phyloP scores from a whole-genome alignment of 352 stramenopile genomes.

The Phytophthora colocasiae region DNA sequence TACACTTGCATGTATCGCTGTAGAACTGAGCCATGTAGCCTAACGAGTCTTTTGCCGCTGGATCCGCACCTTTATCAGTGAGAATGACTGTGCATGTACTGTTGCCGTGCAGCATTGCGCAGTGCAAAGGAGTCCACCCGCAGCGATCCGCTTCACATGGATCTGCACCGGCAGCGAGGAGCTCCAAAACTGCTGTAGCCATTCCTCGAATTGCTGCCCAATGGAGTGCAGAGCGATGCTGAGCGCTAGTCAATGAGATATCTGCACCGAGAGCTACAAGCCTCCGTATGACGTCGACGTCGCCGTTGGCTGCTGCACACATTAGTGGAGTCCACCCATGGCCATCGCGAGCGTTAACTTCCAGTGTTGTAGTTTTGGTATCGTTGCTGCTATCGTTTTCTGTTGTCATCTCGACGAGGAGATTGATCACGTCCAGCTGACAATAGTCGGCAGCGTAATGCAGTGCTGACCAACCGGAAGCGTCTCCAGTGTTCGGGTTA shows the following conservation, averaged over 20 bases:
- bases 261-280: constrained; percentile 52
- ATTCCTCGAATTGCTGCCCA: constrained; percentile 70
- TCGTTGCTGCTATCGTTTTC: background rate
- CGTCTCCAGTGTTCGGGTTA: constrained; percentile 68
- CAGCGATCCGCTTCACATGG: constrained; percentile 46
- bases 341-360: constrained; percentile 55
- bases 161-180: constrained; percentile 47
- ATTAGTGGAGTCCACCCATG: constrained; percentile 65
- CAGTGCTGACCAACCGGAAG: constrained; percentile 64
- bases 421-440: constrained; percentile 49
- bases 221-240: constrained; percentile 70
- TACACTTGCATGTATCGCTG: background rate
- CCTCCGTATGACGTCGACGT: constrained; percentile 48
- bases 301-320: constrained; percentile 63
- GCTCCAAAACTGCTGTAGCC: constrained; percentile 25
- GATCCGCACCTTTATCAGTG: constrained; percentile 42
- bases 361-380: constrained; percentile 20
- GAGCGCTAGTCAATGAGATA: constrained; percentile 38
- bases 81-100: constrained; percentile 41
- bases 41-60: constrained; percentile 45
- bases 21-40: constrained; percentile 39
- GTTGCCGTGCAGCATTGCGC: constrained; percentile 60
- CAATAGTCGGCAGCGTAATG: constrained; percentile 79
- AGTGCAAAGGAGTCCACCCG: constrained; percentile 72
- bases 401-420: constrained; percentile 41